Base-by-base conservation (phyloP, 2,329 filamentous ascomycete genomes). In the Trichoderma sp. region DNA sequence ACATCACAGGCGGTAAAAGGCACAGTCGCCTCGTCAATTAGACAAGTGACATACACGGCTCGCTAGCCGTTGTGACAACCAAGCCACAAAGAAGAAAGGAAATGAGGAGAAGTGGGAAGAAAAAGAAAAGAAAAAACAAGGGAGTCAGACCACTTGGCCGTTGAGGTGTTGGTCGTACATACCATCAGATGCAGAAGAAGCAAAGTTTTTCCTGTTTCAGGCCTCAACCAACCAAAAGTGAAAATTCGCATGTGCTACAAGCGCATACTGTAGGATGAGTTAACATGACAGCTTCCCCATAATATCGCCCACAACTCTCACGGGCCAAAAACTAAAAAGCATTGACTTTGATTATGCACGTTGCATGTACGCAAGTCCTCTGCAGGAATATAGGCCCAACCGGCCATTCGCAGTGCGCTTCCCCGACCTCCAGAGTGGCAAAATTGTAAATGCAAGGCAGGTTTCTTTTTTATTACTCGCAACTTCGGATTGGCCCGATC, bases 311-410 rank as follows among this genome's bases (percentile, higher is more conserved):
- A 34, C 58, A 51, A 36, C 34, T 34, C 26, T 69, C 51, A 39
- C 66, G 26, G 30, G 24, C 65, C 56, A 24, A 60, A 26, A 12
- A 51, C 34, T 51, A 18, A 21, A 32, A 39, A 62, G 32, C 60
- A 62, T 28, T 18, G 60, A 63, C 60, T 43, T 61, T 62, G 39
- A 69, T 69, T 39, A 69, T 69, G 66, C 66, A 69, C 39, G 66
- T 61, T 69, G n/a, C 56, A 69, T 61, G 56, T 61, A 61, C 36
- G 56, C 57, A 69, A 69, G 57, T 43, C 39, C 66, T 61, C 39
- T 39, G 57, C 57, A 69, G 57, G 66, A 62, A 69, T 69, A 57
- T 47, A 60, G 56, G 26, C 34, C 56, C 26, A 21, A 60, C 26
- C 39, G 18, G 21, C 56, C 24, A 58, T 30, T 51, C 56, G 36